phyloP scores from a whole-genome alignment of 2,329 filamentous ascomycete genomes.

The Pseudogymnoascus sp. region DNA sequence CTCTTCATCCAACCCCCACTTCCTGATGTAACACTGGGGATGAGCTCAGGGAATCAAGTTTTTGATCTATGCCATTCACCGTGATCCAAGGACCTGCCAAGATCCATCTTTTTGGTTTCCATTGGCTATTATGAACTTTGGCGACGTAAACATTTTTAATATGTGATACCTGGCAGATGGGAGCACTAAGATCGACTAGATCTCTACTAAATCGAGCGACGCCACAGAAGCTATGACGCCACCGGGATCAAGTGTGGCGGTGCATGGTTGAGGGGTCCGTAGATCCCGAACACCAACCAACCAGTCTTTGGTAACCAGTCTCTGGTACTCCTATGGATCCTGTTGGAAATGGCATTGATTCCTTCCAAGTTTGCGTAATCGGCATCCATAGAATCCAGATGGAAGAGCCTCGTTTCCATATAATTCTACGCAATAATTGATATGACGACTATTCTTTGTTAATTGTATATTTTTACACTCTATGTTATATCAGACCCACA shows the following conservation, averaged over 20 bases:
- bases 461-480: slow-evolving; percentile 1
- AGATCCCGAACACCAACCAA: not conserved
- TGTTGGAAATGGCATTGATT: not conserved
- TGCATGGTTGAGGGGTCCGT: not conserved
- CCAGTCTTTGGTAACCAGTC: not conserved
- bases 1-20: not conserved
- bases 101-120: not conserved
- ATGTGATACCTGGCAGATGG: not conserved
- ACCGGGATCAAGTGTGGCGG: not conserved
- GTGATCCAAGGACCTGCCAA: not conserved
- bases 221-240: slow-evolving; percentile 6
- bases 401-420: not conserved
- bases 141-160: slow-evolving; percentile 3
- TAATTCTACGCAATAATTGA: not conserved
- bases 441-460: slow-evolving; percentile 1
- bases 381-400: not conserved
- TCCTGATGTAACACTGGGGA: not conserved
- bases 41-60: slow-evolving; percentile 2
- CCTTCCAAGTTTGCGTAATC: slow-evolving; percentile 2
- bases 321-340: not conserved
- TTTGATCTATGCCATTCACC: not conserved
- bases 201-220: not conserved
- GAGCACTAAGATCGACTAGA: not conserved
- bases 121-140: not conserved
- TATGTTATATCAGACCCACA: slow-evolving; percentile 1